phyloP scores from a whole-genome alignment of 2,329 filamentous ascomycete species.

The Cytospora leucostoma region DNA sequence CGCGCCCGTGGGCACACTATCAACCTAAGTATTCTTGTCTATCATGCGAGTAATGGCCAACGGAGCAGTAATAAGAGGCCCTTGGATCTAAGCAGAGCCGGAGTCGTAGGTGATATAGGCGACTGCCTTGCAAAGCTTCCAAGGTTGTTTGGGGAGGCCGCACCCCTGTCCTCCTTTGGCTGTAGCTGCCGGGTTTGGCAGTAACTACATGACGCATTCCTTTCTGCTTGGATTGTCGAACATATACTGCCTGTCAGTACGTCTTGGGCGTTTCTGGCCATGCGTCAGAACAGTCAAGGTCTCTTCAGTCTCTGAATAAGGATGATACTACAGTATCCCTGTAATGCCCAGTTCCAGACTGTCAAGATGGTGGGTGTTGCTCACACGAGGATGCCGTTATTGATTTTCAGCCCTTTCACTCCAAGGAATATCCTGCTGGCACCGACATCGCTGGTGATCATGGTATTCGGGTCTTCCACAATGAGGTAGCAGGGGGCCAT shows the following conservation, averaged over 20 bases:
- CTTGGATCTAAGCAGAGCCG: conserved; percentile 70
- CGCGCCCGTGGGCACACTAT: conserved; percentile 29
- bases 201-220: conserved; percentile 60
- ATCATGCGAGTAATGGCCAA: conserved; percentile 54
- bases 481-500: conserved; percentile 69
- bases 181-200: conserved; percentile 63
- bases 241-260: conserved; percentile 68
- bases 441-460: conserved; percentile 57
- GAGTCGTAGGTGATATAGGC: conserved; percentile 65
- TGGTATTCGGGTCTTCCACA: conserved; percentile 71
- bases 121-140: conserved; percentile 58
- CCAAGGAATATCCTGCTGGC: conserved; percentile 71
- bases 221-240: conserved; percentile 59
- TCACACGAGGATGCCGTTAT: conserved; percentile 73
- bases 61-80: conserved; percentile 66
- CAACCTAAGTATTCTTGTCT: conserved; percentile 32
- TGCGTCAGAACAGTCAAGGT: neutral
- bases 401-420: conserved; percentile 68
- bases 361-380: conserved; percentile 67
- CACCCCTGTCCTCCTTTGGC: conserved; percentile 56
- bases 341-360: conserved; percentile 64
- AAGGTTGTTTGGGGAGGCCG: conserved; percentile 64
- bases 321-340: conserved; percentile 40
- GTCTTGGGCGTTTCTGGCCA: conserved; percentile 59
- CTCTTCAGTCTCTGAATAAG: neutral